Conservation (phyloP, 192 early-diverging fungal species). For the Coemansia sp. region DNA sequence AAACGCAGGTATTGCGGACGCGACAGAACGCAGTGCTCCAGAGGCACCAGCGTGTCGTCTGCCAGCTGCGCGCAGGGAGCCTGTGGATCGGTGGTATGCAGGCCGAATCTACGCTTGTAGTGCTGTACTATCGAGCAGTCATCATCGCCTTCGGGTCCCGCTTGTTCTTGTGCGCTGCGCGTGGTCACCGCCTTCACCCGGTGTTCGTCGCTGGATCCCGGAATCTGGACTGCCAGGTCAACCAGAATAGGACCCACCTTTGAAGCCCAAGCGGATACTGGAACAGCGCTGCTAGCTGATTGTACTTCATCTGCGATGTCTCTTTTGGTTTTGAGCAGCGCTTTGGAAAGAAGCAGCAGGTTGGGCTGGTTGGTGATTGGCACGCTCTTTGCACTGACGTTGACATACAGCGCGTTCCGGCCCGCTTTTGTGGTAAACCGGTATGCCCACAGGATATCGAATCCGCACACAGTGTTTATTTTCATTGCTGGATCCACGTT, state of each 20-base stretch:
- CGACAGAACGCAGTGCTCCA: constrained; percentile 9
- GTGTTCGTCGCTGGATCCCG: not conserved
- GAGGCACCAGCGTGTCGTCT: constrained; percentile 4
- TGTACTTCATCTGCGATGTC: not conserved
- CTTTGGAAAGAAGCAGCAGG: constrained; percentile 7
- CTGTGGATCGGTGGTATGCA: not conserved
- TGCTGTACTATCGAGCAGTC: constrained; percentile 4
- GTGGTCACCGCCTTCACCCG: not conserved
- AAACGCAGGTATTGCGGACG: not conserved
- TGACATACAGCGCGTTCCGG: constrained; percentile 4
- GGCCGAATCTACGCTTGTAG: constrained; percentile 8
- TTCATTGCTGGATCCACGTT: constrained; percentile 5
- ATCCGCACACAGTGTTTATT: constrained; percentile 11
- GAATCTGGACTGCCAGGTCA: not conserved
- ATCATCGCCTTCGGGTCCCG: not conserved
- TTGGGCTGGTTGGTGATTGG: constrained; percentile 10
- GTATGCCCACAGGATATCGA: constrained; percentile 39
- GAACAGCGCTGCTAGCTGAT: not conserved
- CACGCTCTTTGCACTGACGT: constrained; percentile 12
- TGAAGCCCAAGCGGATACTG: not conserved
- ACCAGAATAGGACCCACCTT: not conserved
- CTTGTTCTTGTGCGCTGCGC: not conserved
- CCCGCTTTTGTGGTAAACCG: constrained; percentile 20
- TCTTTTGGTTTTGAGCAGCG: not conserved
- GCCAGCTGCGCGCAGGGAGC: constrained; percentile 20